Evolutionary conservation across 164 flowering plant genomes (phyloP), one percentile per base, ranked within the genome.

Genomic region (Nelumbo lutea): DNA sequence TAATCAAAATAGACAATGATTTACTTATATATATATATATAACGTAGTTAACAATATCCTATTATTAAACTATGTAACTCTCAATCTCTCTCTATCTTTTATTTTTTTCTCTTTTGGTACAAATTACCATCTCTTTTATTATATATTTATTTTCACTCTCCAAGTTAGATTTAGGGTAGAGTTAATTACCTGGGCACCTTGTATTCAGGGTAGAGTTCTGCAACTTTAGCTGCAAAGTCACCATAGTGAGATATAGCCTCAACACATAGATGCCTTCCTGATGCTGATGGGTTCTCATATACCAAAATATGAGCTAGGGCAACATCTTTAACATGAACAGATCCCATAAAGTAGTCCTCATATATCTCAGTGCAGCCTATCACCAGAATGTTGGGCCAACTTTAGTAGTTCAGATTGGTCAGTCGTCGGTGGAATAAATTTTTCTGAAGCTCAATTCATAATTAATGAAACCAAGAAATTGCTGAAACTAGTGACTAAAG

Each of bases 281-380:
- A 78, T 4, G 98, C 90, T 6, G 86, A 66, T 68, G 73, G 70
- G 74, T 87, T 90, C 79, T 91, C 96, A 72, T 91, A 94, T 27
- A 88, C 81, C 70, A 94, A 66, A 64, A 94, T 85, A 64, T 94
- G 96, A 51, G 97, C 97, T 55, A 83, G 61, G 42, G 97, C 98
- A 39, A 91, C 96, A 79, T 94, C 97, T 73, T 90, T 87, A 46
- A 91, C 96, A 79, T 91, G 98, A 59, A 88, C 97, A 57, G 79
- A 79, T 71, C 96, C 96, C 89, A 89, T 87, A 48, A 84, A 88
- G 68, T 81, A 76, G 70, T 87, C 72, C 75, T 79, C 74, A 68
- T 85, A 88, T 68, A 74, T 77, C 38, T 91, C 93, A 11, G 85
- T 83, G 79, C 84, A 79, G 9, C 98, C 98, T 93, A 80, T 65